Conservation (phyloP, 139 green algal species). For the Eudorina sp. region DNA sequence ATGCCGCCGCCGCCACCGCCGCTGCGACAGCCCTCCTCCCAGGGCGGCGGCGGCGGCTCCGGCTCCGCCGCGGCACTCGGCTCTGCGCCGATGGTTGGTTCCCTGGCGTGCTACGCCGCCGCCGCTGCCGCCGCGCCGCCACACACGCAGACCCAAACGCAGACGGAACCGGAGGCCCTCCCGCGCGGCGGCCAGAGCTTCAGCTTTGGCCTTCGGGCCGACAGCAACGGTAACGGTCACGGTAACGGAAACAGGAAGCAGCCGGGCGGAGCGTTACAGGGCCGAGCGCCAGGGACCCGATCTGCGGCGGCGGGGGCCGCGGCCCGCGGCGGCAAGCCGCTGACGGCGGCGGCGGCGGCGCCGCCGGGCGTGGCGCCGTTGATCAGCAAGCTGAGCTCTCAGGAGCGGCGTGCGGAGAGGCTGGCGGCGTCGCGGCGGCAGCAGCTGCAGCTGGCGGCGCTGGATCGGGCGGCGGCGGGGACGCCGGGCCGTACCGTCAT, state of each 20-base stretch:
- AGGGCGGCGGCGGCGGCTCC: background rate
- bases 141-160: slow-evolving; percentile 4
- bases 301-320: background rate
- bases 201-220: background rate
- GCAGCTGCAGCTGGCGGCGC: slow-evolving; percentile 40
- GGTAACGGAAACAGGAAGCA: background rate
- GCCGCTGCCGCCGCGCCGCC: background rate
- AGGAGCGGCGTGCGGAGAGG: slow-evolving; percentile 29
- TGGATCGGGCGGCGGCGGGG: slow-evolving; percentile 18
- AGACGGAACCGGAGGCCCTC: slow-evolving; percentile 38
- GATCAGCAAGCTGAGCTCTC: background rate
- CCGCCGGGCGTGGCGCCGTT: background rate
- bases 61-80: background rate
- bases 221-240: background rate
- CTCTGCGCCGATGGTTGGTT: background rate
- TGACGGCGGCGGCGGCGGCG: background rate
- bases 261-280: too few relatives aligned
- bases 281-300: too few relatives aligned
- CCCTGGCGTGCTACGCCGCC: slow-evolving; percentile 30
- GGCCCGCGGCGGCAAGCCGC: background rate
- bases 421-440: slow-evolving; percentile 32
- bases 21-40: background rate
- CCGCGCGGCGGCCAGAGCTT: background rate
- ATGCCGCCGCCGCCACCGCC: background rate
- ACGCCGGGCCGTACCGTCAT: background rate